Percentiles rank a stretch among this genome's conserved stretches.
phyloP scores from a whole-genome alignment of 2,329 filamentous ascomycete species.

The Colletotrichum sidae region DNA sequence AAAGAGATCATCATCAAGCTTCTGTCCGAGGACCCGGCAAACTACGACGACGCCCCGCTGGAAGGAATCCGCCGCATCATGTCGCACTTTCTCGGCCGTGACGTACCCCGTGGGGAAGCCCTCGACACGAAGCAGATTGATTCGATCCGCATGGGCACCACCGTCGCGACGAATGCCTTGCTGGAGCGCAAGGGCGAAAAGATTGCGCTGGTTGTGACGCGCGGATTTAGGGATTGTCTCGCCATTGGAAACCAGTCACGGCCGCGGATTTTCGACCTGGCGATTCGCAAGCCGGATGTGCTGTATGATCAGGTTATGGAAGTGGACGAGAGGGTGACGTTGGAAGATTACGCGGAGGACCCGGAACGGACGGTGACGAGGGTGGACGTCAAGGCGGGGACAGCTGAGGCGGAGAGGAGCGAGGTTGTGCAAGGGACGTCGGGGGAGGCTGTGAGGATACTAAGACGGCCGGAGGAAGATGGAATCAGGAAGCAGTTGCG shows the following conservation, averaged over 20 bases:
- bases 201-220: constrained; percentile 88
- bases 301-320: constrained; percentile 89
- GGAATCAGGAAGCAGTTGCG: constrained; percentile 67
- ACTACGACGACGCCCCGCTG: constrained; percentile 90
- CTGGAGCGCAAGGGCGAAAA: constrained; percentile 91
- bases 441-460: constrained; percentile 75
- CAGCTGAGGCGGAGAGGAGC: constrained; percentile 60
- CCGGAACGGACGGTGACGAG: constrained; percentile 70
- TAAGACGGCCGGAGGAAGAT: constrained; percentile 65
- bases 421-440: constrained; percentile 75
- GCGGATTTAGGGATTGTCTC: constrained; percentile 88
- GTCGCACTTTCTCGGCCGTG: constrained; percentile 77
- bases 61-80: constrained; percentile 91
- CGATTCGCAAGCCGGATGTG: constrained; percentile 87
- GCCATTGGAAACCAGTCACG: constrained; percentile 91
- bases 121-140: constrained; percentile 88
- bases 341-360: constrained; percentile 93
- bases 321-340: constrained; percentile 88
- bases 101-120: constrained; percentile 83
- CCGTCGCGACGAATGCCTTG: constrained; percentile 91
- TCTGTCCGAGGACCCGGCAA: constrained; percentile 88
- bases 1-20: constrained; percentile 89
- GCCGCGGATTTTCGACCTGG: constrained; percentile 91
- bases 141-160: constrained; percentile 95
- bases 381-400: constrained; percentile 65